Evolutionary conservation across 2,329 filamentous ascomycete species (phyloP).

Genomic region (Geosmithia morbida): DNA sequence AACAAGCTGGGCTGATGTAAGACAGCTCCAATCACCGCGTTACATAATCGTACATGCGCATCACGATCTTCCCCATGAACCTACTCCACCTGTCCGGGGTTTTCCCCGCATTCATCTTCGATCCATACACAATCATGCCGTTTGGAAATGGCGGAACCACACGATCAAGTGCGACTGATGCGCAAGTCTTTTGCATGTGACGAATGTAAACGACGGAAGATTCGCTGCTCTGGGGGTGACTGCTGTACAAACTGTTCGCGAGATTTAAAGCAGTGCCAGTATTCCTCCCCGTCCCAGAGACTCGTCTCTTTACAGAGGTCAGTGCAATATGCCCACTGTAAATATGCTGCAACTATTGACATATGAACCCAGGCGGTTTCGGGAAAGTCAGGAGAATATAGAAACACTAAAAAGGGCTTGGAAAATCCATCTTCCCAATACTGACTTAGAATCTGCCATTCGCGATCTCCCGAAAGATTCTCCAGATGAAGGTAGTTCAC

Average conservation of each 20-base stretch:
- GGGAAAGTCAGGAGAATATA: background rate
- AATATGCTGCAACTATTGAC: background rate
- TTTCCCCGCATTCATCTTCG: background rate
- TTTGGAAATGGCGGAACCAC: background rate
- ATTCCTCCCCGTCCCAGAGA: constrained; percentile 1
- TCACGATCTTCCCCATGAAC: background rate
- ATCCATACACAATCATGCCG: background rate
- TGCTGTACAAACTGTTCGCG: background rate
- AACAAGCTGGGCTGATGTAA: no score
- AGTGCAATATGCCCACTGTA: background rate
- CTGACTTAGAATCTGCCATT: background rate
- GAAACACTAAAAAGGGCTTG: background rate
- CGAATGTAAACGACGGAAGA: constrained; percentile 1
- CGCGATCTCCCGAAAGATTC: background rate
- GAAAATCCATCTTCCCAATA: background rate
- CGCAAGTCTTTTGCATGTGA: constrained; percentile 1
- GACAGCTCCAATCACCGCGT: background rate
- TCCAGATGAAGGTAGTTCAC: background rate
- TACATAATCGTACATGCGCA: background rate
- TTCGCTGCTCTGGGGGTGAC: constrained; percentile 1
- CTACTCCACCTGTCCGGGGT: background rate
- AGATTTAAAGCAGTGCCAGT: background rate
- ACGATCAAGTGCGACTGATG: background rate
- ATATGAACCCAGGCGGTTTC: background rate
- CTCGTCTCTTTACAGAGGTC: constrained; percentile 1